Percentiles rank a stretch among this genome's conserved stretches.
Evolutionary conservation across 106 monocot species (phyloP).

Genomic region (Dioscorea alata): DNA sequence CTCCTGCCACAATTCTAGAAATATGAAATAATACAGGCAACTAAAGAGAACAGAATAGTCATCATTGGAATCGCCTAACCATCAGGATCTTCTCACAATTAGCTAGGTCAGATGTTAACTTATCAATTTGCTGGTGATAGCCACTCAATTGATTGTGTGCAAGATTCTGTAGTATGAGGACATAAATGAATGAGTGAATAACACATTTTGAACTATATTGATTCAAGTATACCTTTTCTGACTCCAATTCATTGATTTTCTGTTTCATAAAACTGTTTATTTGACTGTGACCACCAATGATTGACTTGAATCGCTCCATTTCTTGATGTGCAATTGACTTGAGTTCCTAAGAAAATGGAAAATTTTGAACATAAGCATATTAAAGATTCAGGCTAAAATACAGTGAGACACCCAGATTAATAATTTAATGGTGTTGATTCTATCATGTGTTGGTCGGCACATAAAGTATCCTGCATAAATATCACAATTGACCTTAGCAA

Average conservation of each 20-base stretch:
- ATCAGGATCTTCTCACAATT: constrained; percentile 37
- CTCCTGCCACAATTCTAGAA: constrained; percentile 38
- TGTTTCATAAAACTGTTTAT: constrained; percentile 28
- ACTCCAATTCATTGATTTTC: constrained; percentile 39
- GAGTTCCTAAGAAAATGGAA: constrained; percentile 35
- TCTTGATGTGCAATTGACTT: constrained; percentile 31
- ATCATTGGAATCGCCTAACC: constrained; percentile 24
- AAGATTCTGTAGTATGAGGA: constrained; percentile 30
- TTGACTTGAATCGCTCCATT: constrained; percentile 34
- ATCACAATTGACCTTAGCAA: no score
- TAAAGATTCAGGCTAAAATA: no score
- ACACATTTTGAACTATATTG: background rate
- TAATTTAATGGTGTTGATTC: no score
- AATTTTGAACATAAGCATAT: background rate
- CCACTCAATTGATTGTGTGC: constrained; percentile 26
- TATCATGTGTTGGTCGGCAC: no score
- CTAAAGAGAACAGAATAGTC: constrained; percentile 2
- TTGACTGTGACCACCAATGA: constrained; percentile 33
- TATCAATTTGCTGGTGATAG: constrained; percentile 28
- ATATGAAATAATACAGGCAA: background rate
- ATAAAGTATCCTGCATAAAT: no score
- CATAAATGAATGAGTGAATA: background rate
- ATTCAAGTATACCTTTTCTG: constrained; percentile 56
- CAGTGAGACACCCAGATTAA: no score
- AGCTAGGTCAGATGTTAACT: constrained; percentile 36